phyloP scores from a whole-genome alignment of 2,329 filamentous ascomycete genomes.

The Zasmidium citrigriseum region DNA sequence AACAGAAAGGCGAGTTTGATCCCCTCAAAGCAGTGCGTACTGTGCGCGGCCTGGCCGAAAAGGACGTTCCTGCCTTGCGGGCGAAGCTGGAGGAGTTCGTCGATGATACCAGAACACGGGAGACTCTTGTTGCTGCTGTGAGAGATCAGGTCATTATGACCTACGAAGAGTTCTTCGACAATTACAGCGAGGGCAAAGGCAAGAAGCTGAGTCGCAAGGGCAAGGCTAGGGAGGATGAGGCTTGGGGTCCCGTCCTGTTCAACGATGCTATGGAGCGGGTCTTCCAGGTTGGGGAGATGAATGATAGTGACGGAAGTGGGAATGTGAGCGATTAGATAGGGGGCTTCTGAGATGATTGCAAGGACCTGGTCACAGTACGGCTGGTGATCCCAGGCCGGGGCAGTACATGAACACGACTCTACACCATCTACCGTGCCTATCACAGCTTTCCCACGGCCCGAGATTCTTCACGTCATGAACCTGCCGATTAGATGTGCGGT shows the following conservation, averaged over 20 bases:
- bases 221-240: conserved; percentile 62
- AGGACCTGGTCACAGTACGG: no score
- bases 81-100: conserved; percentile 62
- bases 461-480: no score
- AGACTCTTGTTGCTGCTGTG: conserved; percentile 67
- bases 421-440: no score
- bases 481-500: no score
- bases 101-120: conserved; percentile 64
- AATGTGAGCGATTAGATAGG: conserved; percentile 19
- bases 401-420: no score
- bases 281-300: conserved; percentile 56
- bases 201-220: conserved; percentile 50
- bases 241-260: conserved; percentile 67
- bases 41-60: conserved; percentile 57
- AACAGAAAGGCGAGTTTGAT: conserved; percentile 26
- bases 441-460: no score
- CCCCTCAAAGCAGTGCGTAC: conserved; percentile 39
- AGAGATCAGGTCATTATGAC: conserved; percentile 63
- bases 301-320: conserved; percentile 29
- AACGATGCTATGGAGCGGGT: conserved; percentile 61
- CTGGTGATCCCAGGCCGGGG: no score
- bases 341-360: no score
- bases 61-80: conserved; percentile 58
- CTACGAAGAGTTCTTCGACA: conserved; percentile 66
- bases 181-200: conserved; percentile 43